These are phyloP conservation scores for Zasmidium citrigriseum DNA, from an alignment of 2,329 filamentous ascomycete species.

Conservation along the genomic window DNA sequence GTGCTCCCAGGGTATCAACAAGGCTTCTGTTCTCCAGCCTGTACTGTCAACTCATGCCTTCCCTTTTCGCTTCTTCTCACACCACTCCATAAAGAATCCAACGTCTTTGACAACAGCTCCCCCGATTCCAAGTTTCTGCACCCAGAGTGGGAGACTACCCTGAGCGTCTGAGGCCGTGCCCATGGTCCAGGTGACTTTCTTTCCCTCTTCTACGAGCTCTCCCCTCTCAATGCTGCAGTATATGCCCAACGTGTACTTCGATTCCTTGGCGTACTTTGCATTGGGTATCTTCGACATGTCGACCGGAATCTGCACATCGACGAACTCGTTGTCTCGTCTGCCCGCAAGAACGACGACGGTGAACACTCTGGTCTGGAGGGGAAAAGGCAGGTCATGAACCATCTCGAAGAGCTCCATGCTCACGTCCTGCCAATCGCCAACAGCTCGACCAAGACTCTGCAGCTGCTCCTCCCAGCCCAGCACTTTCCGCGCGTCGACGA, in stretches of 20 bases:
- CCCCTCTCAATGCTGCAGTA: constrained; percentile 69
- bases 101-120: constrained; percentile 70
- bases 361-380: constrained; percentile 67
- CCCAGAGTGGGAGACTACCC: constrained; percentile 64
- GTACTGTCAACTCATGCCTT: constrained; percentile 3
- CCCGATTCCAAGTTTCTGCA: constrained; percentile 66
- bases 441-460: constrained; percentile 17
- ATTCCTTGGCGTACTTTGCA: constrained; percentile 34
- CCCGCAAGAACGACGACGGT: constrained; percentile 64
- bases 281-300: constrained; percentile 36
- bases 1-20: no score
- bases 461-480: constrained; percentile 43
- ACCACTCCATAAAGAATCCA: constrained; percentile 66
- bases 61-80: constrained; percentile 28
- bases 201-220: constrained; percentile 42
- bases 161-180: constrained; percentile 71
- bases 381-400: constrained; percentile 61
- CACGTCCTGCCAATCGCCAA: constrained; percentile 37
- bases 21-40: no score
- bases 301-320: constrained; percentile 42
- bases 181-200: constrained; percentile 72
- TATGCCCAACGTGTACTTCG: constrained; percentile 54
- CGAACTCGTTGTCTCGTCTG: constrained; percentile 27
- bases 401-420: constrained; percentile 60
- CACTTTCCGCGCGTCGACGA: constrained; percentile 52